Conservation (phyloP, 352 stramenopile species). For the Elongisporangium undulatum region DNA sequence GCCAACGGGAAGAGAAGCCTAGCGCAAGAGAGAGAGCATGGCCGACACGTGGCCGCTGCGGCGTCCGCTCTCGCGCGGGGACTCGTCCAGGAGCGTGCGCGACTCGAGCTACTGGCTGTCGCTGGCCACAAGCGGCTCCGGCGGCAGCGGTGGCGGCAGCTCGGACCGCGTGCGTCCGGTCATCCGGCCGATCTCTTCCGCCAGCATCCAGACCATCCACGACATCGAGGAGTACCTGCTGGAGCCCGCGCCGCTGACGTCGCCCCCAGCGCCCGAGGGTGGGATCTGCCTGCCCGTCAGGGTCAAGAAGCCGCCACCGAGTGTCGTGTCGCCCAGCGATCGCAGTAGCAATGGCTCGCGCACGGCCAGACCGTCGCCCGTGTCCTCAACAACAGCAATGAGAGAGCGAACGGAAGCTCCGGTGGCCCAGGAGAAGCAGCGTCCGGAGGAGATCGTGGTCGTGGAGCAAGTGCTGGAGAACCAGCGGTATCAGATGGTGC, state of each 20-base stretch:
- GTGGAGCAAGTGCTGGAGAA: slow-evolving; percentile 65
- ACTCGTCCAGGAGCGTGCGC: slow-evolving; percentile 52
- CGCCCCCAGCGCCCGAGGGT: not conserved
- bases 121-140: slow-evolving; percentile 13
- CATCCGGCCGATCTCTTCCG: slow-evolving; percentile 18
- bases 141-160: slow-evolving; percentile 19
- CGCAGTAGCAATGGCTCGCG: not conserved
- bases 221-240: not conserved
- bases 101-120: slow-evolving; percentile 65
- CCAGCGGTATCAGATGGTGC: slow-evolving; percentile 63
- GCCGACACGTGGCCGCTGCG: not conserved
- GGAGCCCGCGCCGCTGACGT: not conserved
- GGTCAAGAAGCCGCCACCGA: not conserved
- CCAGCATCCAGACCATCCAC: not conserved
- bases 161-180: slow-evolving; percentile 8
- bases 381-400: not conserved
- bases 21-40: not conserved
- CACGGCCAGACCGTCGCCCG: not conserved
- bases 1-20: too few species aligned
- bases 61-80: slow-evolving; percentile 15
- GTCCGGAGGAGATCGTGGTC: slow-evolving; percentile 9
- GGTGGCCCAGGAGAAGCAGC: not conserved
- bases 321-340: not conserved
- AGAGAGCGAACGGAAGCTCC: not conserved
- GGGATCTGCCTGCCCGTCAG: not conserved